Base-by-base conservation (phyloP, 768 basidiomycete species). In the Tricholomella constricta region DNA sequence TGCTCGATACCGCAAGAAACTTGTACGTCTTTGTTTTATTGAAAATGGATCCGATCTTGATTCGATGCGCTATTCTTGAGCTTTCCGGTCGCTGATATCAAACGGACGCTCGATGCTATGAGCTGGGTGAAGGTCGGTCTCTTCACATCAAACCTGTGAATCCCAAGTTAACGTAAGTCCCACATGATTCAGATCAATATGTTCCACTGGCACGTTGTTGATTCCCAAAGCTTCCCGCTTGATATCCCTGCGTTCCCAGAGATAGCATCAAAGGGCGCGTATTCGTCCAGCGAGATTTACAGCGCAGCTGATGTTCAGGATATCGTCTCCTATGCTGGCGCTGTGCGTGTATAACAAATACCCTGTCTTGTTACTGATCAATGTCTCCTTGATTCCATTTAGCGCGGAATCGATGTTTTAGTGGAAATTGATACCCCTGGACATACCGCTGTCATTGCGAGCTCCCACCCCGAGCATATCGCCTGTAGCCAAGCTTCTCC, bases 341-440 rank as follows among this genome's bases (percentile, higher is more conserved):
- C 73, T 36, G 89, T 89, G 54, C 52, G 84, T 48, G 11, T 74
- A 22, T 12, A 11, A 11, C 27, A 4, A 0, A 65, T 65, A 1
- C 25, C 8, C n/a, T 9, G 6, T 11, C 74, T 65, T 51, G 3
- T 26, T 34, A 20, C 22, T 32, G 6, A 14, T 37, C 34, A 41
- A 14, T 11, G 15, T 23, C 8, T 42, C n/a, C 20, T 22, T 44
- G 15, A 14, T 12, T 29, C 59, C 54, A n/a, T 9, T 1, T 45
- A 85, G 86, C 78, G 80, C 26, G 91, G 90, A 6, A 85, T 93
- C 25, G 88, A 91, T 45, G 81, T 91, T 3, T 60, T 91, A 20
- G 77, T 67, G 82, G 91, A 93, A 73, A 80, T 94, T 46, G 93
- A 93, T 64, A 88, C 81, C 2, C 92, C 92, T 0, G 92, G 91